phyloP scores from a whole-genome alignment of 352 stramenopile species.

The Phytopythium boreale region DNA sequence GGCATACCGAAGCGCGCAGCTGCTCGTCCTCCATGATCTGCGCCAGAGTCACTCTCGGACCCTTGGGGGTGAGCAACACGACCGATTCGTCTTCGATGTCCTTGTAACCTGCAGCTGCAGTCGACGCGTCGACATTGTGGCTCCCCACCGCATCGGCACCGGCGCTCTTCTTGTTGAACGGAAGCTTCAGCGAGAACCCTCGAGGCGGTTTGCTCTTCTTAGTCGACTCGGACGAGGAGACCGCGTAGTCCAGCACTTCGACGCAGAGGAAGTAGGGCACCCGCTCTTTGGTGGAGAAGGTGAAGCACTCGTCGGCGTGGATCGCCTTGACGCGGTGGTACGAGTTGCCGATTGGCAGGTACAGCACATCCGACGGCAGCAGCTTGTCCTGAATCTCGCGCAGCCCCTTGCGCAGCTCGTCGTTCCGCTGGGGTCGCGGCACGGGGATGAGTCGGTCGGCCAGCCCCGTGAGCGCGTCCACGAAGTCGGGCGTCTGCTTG shows the following conservation, averaged over 20 bases:
- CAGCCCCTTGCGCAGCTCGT: slow-evolving; percentile 44
- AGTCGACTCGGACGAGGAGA: slow-evolving; percentile 18
- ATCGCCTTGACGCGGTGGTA: slow-evolving; percentile 75
- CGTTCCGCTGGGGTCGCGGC: slow-evolving; percentile 41
- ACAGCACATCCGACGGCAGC: slow-evolving; percentile 73
- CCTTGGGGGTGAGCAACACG: slow-evolving; percentile 20
- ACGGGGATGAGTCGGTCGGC: slow-evolving; percentile 60
- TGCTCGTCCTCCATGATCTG: slow-evolving; percentile 8
- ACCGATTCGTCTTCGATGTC: slow-evolving; percentile 17
- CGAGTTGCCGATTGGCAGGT: slow-evolving; percentile 73
- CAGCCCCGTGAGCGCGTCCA: slow-evolving; percentile 62
- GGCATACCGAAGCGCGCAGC: background rate
- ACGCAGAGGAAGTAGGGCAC: slow-evolving; percentile 82
- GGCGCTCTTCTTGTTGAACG: slow-evolving; percentile 45
- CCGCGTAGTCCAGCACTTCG: slow-evolving; percentile 76
- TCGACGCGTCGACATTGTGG: background rate
- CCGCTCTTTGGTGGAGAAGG: slow-evolving; percentile 82
- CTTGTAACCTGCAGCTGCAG: background rate
- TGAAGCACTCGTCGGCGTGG: slow-evolving; percentile 73
- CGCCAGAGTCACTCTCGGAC: slow-evolving; percentile 22
- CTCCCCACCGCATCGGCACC: background rate
- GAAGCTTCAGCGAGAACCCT: slow-evolving; percentile 45
- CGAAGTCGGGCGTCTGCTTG: slow-evolving; percentile 68
- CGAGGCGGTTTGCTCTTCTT: slow-evolving; percentile 27
- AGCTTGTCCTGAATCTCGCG: slow-evolving; percentile 43